Evolutionary conservation across 1,284 basidiomycete genomes (phyloP).

Genomic region (Neolentinus lepideus): DNA sequence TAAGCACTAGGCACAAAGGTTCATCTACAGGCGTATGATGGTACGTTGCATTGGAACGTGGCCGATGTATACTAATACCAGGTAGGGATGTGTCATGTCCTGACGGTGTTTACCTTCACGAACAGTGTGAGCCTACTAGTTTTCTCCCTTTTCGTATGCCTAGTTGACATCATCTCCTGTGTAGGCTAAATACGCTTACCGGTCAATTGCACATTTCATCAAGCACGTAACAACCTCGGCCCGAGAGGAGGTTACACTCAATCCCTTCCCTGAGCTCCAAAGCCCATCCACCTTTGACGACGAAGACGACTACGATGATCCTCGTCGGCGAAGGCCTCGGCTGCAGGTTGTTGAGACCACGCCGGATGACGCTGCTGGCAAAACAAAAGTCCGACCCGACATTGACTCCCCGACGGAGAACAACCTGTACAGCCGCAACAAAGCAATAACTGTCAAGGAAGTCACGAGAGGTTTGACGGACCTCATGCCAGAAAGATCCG

Average conservation of each 20-base stretch:
- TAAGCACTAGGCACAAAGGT: conserved; percentile 30
- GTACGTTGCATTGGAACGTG: conserved; percentile 17
- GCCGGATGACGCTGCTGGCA: neutral
- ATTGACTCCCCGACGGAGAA: conserved; percentile 15
- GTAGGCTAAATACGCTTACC: conserved; percentile 52
- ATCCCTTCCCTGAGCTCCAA: conserved; percentile 41
- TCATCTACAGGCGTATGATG: conserved; percentile 70
- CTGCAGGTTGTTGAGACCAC: neutral
- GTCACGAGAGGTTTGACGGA: conserved; percentile 16
- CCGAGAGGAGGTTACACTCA: conserved; percentile 25
- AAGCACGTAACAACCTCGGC: conserved; percentile 40
- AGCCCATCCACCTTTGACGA: conserved; percentile 20
- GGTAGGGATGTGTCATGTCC: conserved; percentile 59
- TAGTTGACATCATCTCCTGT: neutral
- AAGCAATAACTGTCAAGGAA: conserved; percentile 19
- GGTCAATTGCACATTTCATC: conserved; percentile 47
- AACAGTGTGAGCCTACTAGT: conserved; percentile 33
- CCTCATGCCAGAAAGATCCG: neutral
- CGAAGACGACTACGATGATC: conserved; percentile 11
- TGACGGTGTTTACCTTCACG: conserved; percentile 70
- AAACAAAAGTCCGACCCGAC: conserved; percentile 4
- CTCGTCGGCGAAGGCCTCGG: conserved; percentile 4
- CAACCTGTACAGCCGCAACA: conserved; percentile 24
- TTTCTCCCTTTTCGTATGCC: neutral
- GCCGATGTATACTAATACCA: neutral